Percentiles rank a stretch among this genome's conserved stretches.
Evolutionary conservation across 2,329 filamentous ascomycete genomes (phyloP).

Genomic region (Allantophomopsis lycopodina): DNA sequence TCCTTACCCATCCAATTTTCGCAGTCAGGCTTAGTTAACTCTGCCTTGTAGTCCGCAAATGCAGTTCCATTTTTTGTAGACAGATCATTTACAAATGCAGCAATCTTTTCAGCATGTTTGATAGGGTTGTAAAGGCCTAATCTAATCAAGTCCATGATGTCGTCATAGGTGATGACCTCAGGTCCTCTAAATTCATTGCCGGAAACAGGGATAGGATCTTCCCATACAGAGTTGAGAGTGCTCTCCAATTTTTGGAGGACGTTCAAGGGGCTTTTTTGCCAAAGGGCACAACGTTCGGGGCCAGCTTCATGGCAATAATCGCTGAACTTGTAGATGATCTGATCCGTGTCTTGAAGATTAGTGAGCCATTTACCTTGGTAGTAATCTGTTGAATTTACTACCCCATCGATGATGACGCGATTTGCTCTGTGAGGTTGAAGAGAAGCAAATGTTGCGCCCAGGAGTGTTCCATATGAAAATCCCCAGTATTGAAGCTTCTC

Average conservation of each 20-base stretch:
- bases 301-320: conserved; percentile 19
- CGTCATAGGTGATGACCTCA: conserved; percentile 13
- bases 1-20: no score
- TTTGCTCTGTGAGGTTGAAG: conserved; percentile 25
- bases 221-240: conserved; percentile 1
- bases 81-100: conserved; percentile 6
- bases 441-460: conserved; percentile 26
- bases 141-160: conserved; percentile 10
- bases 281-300: conserved; percentile 8
- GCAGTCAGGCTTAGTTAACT: background rate
- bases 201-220: conserved; percentile 3
- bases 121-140: conserved; percentile 9
- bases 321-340: conserved; percentile 11
- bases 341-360: conserved; percentile 20
- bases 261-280: conserved; percentile 5
- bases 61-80: conserved; percentile 22
- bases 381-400: conserved; percentile 10
- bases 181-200: conserved; percentile 3
- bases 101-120: conserved; percentile 6
- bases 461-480: conserved; percentile 29
- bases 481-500: conserved; percentile 30
- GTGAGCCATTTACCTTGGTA: conserved; percentile 20
- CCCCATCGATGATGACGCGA: conserved; percentile 19
- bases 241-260: conserved; percentile 1
- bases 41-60: conserved; percentile 1